A percentile compares a stretch with the other conserved stretches of the same genome.
phyloP scores from a whole-genome alignment of 257 asterid genomes.

The Jacaranda mimosifolia region DNA sequence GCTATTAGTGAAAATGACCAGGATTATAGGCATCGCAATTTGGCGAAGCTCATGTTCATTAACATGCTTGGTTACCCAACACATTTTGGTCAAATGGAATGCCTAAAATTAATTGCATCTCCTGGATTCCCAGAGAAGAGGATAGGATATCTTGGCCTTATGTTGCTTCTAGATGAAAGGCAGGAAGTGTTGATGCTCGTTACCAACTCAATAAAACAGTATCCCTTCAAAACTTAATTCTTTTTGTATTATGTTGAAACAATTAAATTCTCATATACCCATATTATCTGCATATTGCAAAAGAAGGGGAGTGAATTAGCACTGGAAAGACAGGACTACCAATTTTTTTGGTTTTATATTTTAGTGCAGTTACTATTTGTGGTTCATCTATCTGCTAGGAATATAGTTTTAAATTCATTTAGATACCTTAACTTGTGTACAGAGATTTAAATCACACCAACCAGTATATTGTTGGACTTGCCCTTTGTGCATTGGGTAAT shows the following conservation, averaged over 20 bases:
- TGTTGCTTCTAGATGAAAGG: conserved; percentile 99
- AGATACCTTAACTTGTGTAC: conserved; percentile 60
- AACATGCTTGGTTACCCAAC: conserved; percentile 99
- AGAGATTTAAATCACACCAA: conserved; percentile 98
- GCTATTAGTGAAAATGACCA: conserved; percentile 92
- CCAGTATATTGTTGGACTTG: conserved; percentile 98
- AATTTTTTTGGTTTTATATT: conserved; percentile 17
- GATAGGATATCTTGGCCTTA: conserved; percentile 98
- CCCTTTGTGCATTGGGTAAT: conserved; percentile 98
- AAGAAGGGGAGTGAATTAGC: conserved; percentile 20
- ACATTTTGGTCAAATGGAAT: conserved; percentile 99
- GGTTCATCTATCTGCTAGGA: conserved; percentile 36
- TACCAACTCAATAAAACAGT: conserved; percentile 98
- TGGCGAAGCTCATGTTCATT: conserved; percentile 99
- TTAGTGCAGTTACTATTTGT: conserved; percentile 32
- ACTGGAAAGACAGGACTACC: conserved; percentile 16
- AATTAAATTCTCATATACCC: conserved; percentile 30
- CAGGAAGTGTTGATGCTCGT: conserved; percentile 99
- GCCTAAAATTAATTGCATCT: conserved; percentile 90
- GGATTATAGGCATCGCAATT: conserved; percentile 91
- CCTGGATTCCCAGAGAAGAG: conserved; percentile 99
- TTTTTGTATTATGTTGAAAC: conserved; percentile 24
- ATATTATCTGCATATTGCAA: conserved; percentile 5
- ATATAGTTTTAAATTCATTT: conserved; percentile 31
- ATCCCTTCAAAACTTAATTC: conserved; percentile 51